A percentile compares a stretch with the other conserved stretches of the same genome.
phyloP scores from a whole-genome alignment of 2,329 filamentous ascomycete species.

The Penicillium brevicompactum region DNA sequence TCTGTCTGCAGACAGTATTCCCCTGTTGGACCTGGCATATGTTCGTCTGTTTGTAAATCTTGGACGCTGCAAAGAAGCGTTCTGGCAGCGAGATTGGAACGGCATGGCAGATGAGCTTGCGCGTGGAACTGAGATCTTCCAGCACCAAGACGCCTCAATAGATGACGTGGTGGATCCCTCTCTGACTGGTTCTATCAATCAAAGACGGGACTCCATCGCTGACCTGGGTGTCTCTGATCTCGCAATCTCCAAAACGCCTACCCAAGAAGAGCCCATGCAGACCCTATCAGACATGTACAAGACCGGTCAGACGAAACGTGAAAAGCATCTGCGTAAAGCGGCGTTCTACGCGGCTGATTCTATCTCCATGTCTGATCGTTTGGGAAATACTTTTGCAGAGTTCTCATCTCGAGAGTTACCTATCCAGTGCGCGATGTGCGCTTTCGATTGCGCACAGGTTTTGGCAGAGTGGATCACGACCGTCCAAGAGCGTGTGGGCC shows the following conservation, averaged over 20 bases:
- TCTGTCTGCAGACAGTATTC: constrained; percentile 86
- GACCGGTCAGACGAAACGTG: constrained; percentile 63
- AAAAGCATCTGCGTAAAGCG: constrained; percentile 88
- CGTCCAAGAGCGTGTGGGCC: constrained; percentile 90
- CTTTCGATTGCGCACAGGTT: constrained; percentile 91
- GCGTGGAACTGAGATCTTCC: constrained; percentile 72
- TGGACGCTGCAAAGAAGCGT: constrained; percentile 86
- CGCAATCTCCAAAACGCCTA: constrained; percentile 38
- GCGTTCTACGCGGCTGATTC: constrained; percentile 94
- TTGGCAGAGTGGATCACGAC: constrained; percentile 93
- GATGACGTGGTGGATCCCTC: constrained; percentile 34
- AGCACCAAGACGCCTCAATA: constrained; percentile 61
- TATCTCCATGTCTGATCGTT: constrained; percentile 81
- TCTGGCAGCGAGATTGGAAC: constrained; percentile 93
- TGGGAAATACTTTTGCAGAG: constrained; percentile 83
- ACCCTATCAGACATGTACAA: constrained; percentile 35
- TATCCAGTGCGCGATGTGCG: constrained; percentile 86
- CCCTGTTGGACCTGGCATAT: constrained; percentile 87
- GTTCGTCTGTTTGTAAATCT: constrained; percentile 91
- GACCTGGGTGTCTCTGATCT: constrained; percentile 41
- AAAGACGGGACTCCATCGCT: constrained; percentile 38
- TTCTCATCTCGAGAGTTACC: constrained; percentile 82
- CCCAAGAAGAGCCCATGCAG: constrained; percentile 36
- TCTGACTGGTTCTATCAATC: constrained; percentile 24
- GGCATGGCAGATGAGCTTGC: constrained; percentile 86